These are phyloP conservation scores for Ascochyta pisi DNA, from an alignment of 2,329 filamentous ascomycete genomes.

Conservation along the genomic window DNA sequence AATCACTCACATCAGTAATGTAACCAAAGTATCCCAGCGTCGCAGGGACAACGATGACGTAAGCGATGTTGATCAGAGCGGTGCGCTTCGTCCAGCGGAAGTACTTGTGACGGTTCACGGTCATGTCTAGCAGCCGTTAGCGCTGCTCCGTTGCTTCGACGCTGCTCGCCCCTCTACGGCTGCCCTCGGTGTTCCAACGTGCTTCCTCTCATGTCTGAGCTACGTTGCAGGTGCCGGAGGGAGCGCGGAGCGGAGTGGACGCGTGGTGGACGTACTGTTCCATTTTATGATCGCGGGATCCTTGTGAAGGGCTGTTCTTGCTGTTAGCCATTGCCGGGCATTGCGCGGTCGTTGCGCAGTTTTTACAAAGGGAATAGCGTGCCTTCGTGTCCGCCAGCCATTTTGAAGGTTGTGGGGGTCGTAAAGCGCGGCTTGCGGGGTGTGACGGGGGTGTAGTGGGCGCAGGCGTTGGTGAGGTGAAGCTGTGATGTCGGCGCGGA, in stretches of 20 bases:
- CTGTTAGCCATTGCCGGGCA: conserved; percentile 35
- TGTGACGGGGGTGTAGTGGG: conserved; percentile 20
- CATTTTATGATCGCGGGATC: conserved; percentile 65
- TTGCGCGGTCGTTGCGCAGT: background rate
- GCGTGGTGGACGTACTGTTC: conserved; percentile 54
- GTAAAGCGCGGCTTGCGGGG: conserved; percentile 20
- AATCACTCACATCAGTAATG: conserved; percentile 80
- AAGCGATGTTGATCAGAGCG: conserved; percentile 79
- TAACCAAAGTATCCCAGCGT: conserved; percentile 76
- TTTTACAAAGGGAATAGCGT: conserved; percentile 1
- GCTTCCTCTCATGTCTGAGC: background rate
- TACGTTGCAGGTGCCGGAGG: background rate
- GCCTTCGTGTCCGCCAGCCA: conserved; percentile 39
- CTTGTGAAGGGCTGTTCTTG: conserved; percentile 54
- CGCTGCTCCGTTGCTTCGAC: background rate
- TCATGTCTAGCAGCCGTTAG: conserved; percentile 69
- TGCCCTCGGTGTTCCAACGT: background rate
- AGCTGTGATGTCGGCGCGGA: conserved; percentile 30
- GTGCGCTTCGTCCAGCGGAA: conserved; percentile 92
- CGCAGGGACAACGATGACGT: conserved; percentile 74
- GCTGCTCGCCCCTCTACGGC: background rate
- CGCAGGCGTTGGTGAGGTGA: conserved; percentile 19
- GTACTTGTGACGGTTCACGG: conserved; percentile 85
- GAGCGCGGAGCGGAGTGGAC: conserved; percentile 20
- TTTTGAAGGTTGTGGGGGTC: conserved; percentile 27